phyloP scores from a whole-genome alignment of 352 stramenopile genomes.

The Phytopythium boreale region DNA sequence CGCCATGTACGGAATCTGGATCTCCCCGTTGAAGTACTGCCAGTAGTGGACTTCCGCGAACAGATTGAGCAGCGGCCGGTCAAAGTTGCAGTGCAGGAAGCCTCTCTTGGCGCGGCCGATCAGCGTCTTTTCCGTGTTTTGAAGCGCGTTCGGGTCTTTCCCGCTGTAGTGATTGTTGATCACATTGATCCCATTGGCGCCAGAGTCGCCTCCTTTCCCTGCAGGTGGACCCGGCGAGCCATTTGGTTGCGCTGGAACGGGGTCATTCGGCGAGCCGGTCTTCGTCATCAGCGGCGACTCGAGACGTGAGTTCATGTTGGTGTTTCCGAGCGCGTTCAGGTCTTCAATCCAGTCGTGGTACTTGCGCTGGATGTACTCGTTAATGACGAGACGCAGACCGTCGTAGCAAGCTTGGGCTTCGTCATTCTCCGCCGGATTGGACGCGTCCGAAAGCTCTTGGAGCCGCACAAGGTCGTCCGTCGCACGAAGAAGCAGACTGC shows the following conservation, averaged over 20 bases:
- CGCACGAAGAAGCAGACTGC: constrained; percentile 76
- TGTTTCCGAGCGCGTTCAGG: constrained; percentile 72
- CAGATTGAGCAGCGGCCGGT: constrained; percentile 89
- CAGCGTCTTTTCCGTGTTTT: constrained; percentile 80
- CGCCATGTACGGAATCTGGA: constrained; percentile 94
- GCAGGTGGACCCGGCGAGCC: constrained; percentile 1
- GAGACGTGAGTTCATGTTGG: constrained; percentile 74
- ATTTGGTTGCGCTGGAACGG: neutral
- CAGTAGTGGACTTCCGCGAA: constrained; percentile 93
- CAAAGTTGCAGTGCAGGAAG: constrained; percentile 94
- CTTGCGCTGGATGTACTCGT: constrained; percentile 89
- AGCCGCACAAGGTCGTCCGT: constrained; percentile 76
- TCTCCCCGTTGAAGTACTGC: constrained; percentile 91
- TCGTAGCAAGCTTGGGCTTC: constrained; percentile 77
- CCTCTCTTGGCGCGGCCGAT: constrained; percentile 78
- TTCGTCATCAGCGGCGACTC: constrained; percentile 89
- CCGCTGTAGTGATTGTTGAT: constrained; percentile 20
- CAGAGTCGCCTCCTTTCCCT: neutral
- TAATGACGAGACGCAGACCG: constrained; percentile 74
- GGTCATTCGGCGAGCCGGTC: constrained; percentile 24
- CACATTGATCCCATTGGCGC: constrained; percentile 24
- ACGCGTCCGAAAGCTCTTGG: constrained; percentile 64
- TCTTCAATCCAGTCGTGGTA: constrained; percentile 91
- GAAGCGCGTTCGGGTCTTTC: constrained; percentile 58
- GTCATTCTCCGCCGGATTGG: constrained; percentile 72